A percentile compares a stretch with the other conserved stretches of the same genome.
These are phyloP conservation scores for Backusella macrospora DNA, from an alignment of 192 early-diverging fungal species.

Conservation along the genomic window DNA sequence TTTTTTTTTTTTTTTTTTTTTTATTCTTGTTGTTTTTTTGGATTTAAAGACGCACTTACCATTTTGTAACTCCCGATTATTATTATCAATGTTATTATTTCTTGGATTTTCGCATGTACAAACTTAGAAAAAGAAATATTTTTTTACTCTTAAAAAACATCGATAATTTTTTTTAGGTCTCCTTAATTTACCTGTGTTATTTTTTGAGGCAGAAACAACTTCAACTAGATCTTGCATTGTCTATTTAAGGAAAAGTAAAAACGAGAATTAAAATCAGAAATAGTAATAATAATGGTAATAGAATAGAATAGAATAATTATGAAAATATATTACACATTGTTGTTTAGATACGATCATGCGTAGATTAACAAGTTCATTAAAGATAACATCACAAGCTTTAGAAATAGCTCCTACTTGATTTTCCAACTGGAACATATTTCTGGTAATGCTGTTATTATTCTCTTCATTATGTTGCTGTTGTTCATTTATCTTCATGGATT, in stretches of 20 bases:
- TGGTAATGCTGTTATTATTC: neutral
- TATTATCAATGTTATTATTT: neutral
- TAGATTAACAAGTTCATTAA: slow-evolving; percentile 17
- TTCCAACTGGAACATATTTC: slow-evolving; percentile 23
- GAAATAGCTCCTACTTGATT: slow-evolving; percentile 19
- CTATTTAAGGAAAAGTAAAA: slow-evolving; percentile 9
- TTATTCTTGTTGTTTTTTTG: neutral
- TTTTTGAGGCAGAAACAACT: slow-evolving; percentile 7
- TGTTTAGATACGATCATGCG: slow-evolving; percentile 21
- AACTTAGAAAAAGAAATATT: neutral
- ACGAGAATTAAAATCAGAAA: neutral
- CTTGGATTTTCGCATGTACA: slow-evolving; percentile 9
- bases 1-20: too few species aligned
- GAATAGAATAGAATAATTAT: neutral
- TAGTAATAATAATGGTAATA: neutral
- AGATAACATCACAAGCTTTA: slow-evolving; percentile 13
- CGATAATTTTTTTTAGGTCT: neutral
- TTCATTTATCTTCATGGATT: neutral
- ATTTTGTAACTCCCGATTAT: slow-evolving; percentile 21
- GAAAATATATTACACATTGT: slow-evolving; percentile 17
- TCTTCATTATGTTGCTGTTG: neutral
- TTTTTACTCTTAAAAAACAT: neutral
- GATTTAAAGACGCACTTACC: neutral
- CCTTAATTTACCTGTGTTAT: neutral
- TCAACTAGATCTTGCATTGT: slow-evolving; percentile 28